Conservation (phyloP, 306 rosid genomes). For the Prunus mongolica region DNA sequence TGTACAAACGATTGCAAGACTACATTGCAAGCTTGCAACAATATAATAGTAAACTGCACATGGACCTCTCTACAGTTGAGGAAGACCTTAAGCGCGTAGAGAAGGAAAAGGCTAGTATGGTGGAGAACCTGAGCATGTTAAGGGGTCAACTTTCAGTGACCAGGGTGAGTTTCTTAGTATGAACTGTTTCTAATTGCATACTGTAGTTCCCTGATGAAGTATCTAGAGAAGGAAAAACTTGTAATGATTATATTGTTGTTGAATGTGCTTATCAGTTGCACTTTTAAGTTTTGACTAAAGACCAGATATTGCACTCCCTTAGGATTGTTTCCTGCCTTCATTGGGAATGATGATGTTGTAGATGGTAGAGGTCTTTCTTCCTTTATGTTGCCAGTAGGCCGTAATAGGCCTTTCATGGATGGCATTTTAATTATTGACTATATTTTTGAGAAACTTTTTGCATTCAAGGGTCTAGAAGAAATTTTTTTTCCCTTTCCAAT, state of each 20-base stretch:
- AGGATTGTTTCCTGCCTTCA: neutral
- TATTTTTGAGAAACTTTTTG: neutral
- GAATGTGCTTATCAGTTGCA: neutral
- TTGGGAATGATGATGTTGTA: neutral
- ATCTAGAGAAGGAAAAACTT: neutral
- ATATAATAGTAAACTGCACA: constrained; percentile 90
- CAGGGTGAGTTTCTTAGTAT: constrained; percentile 50
- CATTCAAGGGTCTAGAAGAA: neutral
- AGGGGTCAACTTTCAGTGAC: constrained; percentile 82
- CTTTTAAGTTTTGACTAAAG: neutral
- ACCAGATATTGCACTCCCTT: neutral
- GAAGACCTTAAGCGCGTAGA: constrained; percentile 82
- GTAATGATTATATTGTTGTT: neutral
- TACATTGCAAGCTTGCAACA: constrained; percentile 93
- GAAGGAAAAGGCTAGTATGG: constrained; percentile 75
- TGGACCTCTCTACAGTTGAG: constrained; percentile 85
- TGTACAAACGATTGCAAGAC: constrained; percentile 91
- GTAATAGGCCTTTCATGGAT: neutral
- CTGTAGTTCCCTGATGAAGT: neutral
- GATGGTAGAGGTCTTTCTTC: neutral
- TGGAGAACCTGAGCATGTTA: constrained; percentile 68
- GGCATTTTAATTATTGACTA: neutral
- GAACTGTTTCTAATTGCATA: constrained; percentile 10
- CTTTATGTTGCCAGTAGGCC: neutral
- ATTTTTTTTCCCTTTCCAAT: neutral